Base-by-base conservation (phyloP, 2,329 filamentous ascomycete genomes). In the Penicillium sp. region DNA sequence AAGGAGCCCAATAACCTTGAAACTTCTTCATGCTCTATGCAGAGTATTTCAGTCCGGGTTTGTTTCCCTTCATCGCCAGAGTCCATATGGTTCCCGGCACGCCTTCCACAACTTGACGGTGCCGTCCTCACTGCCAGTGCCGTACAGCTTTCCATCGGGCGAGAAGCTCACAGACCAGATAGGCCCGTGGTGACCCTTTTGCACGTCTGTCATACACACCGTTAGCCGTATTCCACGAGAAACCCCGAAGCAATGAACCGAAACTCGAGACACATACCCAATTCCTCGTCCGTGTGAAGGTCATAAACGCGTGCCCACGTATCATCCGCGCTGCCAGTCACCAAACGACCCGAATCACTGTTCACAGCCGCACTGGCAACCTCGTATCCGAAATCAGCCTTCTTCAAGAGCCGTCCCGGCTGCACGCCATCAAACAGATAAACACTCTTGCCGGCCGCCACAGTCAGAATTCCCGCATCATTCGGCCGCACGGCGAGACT, bases 281-380 rank as follows among this genome's bases (percentile, higher is more conserved):
- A 80, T 75, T 96, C 92, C 65, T 85, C 84, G 68, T 90, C 90
- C 52, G 89, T 88, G 60, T 97, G 92, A 78, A 92, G 94, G 70
- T 92, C 87, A 79, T 96, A 96, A 5, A 98, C 90, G 61, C 91
- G 88, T n/a, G 95, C 94, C 94, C 94, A 99, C 0, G 95, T 98
- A 71, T 96, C 94, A 41, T 89, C 90, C 63, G 91, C 90, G 74
- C 93, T 92, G 61, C 95, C 95, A 17, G 96, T 96, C 11, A 98
- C 90, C 69, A 96, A 88, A 69, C 91, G 91, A 61, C 90, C 86
- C 58, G 90, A 88, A 63, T 88, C 88, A 58, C 91, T 86, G 71
- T 98, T 94, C 3, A 99, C 81, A 0, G 91, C 91, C 6, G 96
- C 95, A 70, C 92, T 96, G 3, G 93, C 93, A 63, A 97, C 90